Conservation (phyloP, 2,329 filamentous ascomycete species). For the Emydomyces testavorans region DNA sequence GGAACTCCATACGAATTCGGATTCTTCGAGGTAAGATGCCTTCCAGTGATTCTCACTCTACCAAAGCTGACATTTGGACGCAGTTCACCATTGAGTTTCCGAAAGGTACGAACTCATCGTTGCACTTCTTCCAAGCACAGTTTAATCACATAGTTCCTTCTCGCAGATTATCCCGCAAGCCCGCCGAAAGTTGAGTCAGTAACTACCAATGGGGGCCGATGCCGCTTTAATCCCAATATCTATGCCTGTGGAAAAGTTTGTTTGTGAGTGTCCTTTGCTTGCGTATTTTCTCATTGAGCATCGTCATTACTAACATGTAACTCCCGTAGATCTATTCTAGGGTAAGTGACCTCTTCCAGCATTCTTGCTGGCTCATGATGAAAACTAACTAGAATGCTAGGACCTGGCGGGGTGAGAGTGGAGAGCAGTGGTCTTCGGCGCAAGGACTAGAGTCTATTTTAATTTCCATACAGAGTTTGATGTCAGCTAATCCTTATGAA, state of each 20-base stretch:
- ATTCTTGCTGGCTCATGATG: neutral
- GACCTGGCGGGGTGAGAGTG: conserved; percentile 82
- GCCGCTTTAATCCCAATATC: conserved; percentile 94
- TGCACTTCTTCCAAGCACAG: neutral
- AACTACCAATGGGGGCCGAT: conserved; percentile 80
- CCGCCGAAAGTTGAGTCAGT: conserved; percentile 52
- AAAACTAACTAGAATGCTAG: conserved; percentile 37
- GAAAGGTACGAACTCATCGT: conserved; percentile 45
- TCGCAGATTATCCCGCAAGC: conserved; percentile 64
- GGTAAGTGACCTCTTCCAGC: conserved; percentile 41
- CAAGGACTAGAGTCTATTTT: conserved; percentile 91
- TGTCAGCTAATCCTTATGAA: conserved; percentile 88
- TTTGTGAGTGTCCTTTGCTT: conserved; percentile 48
- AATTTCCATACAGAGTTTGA: conserved; percentile 89
- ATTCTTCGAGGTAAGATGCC: conserved; percentile 68
- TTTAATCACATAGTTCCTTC: neutral
- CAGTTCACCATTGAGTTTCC: conserved; percentile 69
- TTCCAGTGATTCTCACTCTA: neutral
- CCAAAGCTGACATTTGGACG: neutral
- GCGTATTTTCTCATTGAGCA: neutral
- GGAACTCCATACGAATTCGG: conserved; percentile 95
- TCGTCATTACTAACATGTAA: conserved; percentile 16
- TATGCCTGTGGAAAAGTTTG: conserved; percentile 88
- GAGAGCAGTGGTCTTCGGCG: conserved; percentile 92
- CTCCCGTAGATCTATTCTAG: conserved; percentile 62